Percentiles rank a stretch among this genome's conserved stretches.
Evolutionary conservation across 2,329 filamentous ascomycete species (phyloP).

Genomic region (Aspergillus chevalieri): DNA sequence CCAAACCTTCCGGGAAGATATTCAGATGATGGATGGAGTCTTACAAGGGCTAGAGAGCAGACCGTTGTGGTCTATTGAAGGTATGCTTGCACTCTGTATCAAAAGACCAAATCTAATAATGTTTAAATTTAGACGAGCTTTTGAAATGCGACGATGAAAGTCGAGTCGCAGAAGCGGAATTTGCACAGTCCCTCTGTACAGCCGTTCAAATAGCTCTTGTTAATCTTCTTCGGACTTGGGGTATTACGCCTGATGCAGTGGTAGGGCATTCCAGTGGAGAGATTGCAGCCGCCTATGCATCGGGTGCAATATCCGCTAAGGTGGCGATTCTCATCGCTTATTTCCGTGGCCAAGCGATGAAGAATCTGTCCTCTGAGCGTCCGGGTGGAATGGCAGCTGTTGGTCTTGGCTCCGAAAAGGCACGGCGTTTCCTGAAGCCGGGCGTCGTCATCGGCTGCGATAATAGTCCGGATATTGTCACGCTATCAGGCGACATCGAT

Average conservation of each 20-base stretch:
- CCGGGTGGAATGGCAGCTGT: not conserved
- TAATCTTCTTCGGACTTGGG: slow-evolving; percentile 7
- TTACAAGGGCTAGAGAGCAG: not conserved
- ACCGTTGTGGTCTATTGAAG: not conserved
- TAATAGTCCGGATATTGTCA: not conserved
- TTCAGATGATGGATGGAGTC: not conserved
- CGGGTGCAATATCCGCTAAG: slow-evolving; percentile 1
- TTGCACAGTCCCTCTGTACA: slow-evolving; percentile 19
- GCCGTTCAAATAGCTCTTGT: slow-evolving; percentile 20
- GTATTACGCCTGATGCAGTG: slow-evolving; percentile 11
- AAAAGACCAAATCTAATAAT: not conserved
- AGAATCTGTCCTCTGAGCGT: not conserved
- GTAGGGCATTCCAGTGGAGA: slow-evolving; percentile 21
- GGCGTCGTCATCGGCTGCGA: not conserved
- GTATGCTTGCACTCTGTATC: not conserved
- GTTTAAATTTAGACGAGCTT: slow-evolving; percentile 4
- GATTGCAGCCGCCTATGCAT: slow-evolving; percentile 21
- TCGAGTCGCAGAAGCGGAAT: slow-evolving; percentile 4
- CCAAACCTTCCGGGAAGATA: not conserved
- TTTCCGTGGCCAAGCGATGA: not conserved
- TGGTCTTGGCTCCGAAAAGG: not conserved
- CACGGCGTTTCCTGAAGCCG: not conserved
- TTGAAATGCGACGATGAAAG: not conserved
- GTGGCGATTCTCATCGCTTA: not conserved
- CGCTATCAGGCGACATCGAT: not conserved